Base-by-base conservation (phyloP, 1,284 basidiomycete genomes). In the Erythrobasidium hasegawianum region DNA sequence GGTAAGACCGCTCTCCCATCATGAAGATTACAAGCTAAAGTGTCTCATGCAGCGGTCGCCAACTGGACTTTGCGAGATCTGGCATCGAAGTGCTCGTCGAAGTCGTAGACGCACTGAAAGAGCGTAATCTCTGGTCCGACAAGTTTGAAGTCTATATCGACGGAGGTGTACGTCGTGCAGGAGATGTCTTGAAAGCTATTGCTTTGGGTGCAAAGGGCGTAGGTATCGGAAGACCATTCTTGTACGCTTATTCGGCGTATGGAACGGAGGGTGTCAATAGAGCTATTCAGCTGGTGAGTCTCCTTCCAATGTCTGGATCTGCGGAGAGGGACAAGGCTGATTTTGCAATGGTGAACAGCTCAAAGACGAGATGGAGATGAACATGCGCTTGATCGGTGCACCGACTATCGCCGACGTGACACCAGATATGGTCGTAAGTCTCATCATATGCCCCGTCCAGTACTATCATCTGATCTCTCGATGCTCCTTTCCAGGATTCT, bases 61-160 rank as follows among this genome's bases (percentile, higher is more conserved):
- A 96, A 77, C 82, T 95, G 54, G 93, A 97, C 75, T 92, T 90
- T 74, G 85, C 92, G 8, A 87, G 90, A 20, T 92, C 91, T 1
- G 92, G 90, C 5, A 84, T 97, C 67, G 90, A 96, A 75, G 82
- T 96, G 18, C 84, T 97, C 10, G 89, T 87, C 1, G 90, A 94
- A 75, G 92, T 96, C 20, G 87, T 91, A 14, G 77, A 79, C 7
- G 85, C 87, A 66, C 82, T 97, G 20, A 85, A 85, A 69, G 81
- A 83, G 72, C 83, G 81, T 14, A 77, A 84, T 55, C 83, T 89
- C 29, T 81, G 81, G 64, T 79, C 77, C 68, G 77, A 78, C 22
- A 86, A 84, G 65, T 96, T 96, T 79, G 86, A 91, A 76, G 80
- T 97, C 58, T 93, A 90, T 74, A 84, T 96, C 7, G 94, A 97